phyloP scores from a whole-genome alignment of 139 green algal genomes.

The Chlamydomonas sphaeroides region DNA sequence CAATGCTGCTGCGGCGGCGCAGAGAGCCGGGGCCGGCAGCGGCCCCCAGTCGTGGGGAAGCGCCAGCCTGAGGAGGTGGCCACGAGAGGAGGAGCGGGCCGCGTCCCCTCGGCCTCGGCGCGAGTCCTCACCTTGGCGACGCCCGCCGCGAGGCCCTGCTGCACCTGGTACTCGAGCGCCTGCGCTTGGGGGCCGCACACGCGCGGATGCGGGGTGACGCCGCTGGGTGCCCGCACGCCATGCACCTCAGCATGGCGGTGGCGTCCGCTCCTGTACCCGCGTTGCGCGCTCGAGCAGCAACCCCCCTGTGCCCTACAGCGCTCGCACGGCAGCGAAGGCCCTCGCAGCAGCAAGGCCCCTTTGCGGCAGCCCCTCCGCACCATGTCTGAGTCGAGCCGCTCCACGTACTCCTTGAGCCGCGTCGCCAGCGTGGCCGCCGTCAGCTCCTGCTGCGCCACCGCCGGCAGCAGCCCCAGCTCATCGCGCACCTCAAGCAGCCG shows the following conservation, averaged over 20 bases:
- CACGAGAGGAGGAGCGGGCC: too few species aligned
- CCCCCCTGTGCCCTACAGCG: too few species aligned
- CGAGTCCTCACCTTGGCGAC: slow-evolving; percentile 48
- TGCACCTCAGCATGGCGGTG: neutral
- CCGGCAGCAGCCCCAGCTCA: slow-evolving; percentile 53
- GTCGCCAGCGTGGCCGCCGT: slow-evolving; percentile 57
- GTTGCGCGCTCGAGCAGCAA: too few species aligned
- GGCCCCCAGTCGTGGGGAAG: too few species aligned
- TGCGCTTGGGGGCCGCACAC: too few species aligned
- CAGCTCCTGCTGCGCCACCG: slow-evolving; percentile 62
- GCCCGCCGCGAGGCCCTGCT: slow-evolving; percentile 76
- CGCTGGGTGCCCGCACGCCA: too few species aligned
- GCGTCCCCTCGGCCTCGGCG: too few species aligned
- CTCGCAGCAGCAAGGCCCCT: too few species aligned
- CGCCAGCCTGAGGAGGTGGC: neutral
- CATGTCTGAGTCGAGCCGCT: slow-evolving; percentile 92
- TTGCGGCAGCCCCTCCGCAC: slow-evolving; percentile 60
- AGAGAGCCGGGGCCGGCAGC: too few species aligned
- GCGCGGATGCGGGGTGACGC: too few species aligned
- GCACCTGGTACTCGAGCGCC: slow-evolving; percentile 91
- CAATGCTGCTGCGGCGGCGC: neutral
- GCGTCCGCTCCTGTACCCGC: neutral
- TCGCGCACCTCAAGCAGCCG: slow-evolving; percentile 49
- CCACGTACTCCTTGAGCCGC: slow-evolving; percentile 87
- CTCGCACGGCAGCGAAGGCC: too few species aligned